Base-by-base conservation (phyloP, 2,329 filamentous ascomycete species). In the Ceratocystiopsis brevicomis region DNA sequence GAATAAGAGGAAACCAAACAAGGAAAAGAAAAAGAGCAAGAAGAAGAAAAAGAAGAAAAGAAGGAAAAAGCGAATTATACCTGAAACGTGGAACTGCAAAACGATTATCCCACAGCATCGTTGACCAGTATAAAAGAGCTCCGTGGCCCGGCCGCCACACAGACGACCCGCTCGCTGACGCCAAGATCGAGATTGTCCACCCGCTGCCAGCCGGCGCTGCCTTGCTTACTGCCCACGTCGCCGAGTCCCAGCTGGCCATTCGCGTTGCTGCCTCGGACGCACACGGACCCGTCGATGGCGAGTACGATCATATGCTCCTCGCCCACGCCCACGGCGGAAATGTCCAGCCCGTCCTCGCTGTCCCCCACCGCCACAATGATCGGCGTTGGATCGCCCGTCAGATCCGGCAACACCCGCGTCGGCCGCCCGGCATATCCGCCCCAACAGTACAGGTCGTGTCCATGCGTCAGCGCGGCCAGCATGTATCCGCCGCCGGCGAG, bases 401-500 rank as follows among this genome's bases (percentile, higher is more conserved):
- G 37, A 3, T 35, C 48, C 11, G 39, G 48, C 16, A 65, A 50
- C 18, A 50, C 45, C 3, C 39, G 38, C 38, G 13, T 16, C 12
- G 35, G 16, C 16, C 52, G 51, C 8, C 57, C 59, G 17, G 58
- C 55, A 39, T 59, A 58, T 16, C n/a, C 57, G 30, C 77, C 76
- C 76, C 76, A 81, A 19, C 70, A 53, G 52, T 81, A 81, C 2
- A 78, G 54, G 45, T 73, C 69, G 32, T 67, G 62, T 3, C 68
- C 70, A 12, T 63, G 58, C 0, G 73, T 78, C 38, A 81, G 50
- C 0, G 74, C 75, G 3, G 69, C 72, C 2, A 69, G 57, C 3
- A 68, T 57, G 52, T 76, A 77, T 0, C 76, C 75, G 3, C 68
- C 68, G 3, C 68, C 67, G 4, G 61, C 63, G 21, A 81, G 58